These are phyloP conservation scores for Anthracocystis walkeri DNA, from an alignment of 1,284 basidiomycete genomes.

Conservation along the genomic window DNA sequence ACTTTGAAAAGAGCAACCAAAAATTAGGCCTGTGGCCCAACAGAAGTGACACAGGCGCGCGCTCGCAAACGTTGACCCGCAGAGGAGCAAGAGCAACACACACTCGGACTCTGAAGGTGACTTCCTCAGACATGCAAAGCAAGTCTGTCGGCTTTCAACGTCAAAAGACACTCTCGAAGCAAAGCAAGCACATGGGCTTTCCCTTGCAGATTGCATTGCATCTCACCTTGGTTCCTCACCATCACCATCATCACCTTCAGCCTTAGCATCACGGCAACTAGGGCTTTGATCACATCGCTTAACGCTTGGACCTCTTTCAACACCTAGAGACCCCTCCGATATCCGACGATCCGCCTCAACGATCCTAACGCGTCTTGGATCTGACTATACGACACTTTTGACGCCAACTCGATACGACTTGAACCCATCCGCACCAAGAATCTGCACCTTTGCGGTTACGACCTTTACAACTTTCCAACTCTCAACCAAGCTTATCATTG, in stretches of 20 bases:
- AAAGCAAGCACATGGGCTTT: slow-evolving; percentile 4
- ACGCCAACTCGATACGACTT: not conserved
- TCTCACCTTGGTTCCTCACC: not conserved
- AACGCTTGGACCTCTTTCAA: not conserved
- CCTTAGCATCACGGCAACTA: not conserved
- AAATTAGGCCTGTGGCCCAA: not conserved
- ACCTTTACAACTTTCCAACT: not conserved
- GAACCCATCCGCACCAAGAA: not conserved
- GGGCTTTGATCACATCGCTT: not conserved
- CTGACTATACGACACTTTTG: not conserved
- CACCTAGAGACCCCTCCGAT: not conserved
- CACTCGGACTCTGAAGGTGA: not conserved
- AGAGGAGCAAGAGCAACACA: not conserved
- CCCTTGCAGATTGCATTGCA: slow-evolving; percentile 5
- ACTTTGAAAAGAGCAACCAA: not conserved
- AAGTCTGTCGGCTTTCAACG: not conserved
- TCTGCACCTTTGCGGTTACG: too few relatives aligned
- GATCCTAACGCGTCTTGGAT: not conserved
- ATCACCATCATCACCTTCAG: not conserved
- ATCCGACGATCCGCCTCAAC: not conserved
- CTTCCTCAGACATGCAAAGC: not conserved
- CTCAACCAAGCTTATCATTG: not conserved
- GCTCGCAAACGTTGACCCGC: not conserved
- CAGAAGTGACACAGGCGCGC: not conserved
- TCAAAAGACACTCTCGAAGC: not conserved